A percentile compares a stretch with the other conserved stretches of the same genome.
Evolutionary conservation across 2,329 filamentous ascomycete species (phyloP).

Genomic region (Akanthomyces dipterigenus): DNA sequence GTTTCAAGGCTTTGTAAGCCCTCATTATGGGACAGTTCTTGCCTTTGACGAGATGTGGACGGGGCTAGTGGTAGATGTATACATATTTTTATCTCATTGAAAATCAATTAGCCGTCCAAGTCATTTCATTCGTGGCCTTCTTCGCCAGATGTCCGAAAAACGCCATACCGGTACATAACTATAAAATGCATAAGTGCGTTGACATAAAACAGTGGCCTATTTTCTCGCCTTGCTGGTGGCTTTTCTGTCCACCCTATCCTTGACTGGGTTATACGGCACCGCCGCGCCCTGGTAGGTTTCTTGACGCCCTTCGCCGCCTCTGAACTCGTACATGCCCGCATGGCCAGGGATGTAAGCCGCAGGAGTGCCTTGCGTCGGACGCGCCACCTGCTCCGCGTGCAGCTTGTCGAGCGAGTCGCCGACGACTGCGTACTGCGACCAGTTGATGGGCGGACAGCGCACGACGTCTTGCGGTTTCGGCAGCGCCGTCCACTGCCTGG

Average conservation of each 20-base stretch:
- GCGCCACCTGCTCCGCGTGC: conserved; percentile 68
- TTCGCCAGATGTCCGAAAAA: not conserved
- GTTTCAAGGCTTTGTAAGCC: not conserved
- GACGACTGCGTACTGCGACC: conserved; percentile 88
- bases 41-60: not conserved
- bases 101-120: not conserved
- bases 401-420: conserved; percentile 72
- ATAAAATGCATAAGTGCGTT: not conserved
- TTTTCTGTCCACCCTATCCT: conserved; percentile 38
- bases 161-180: not conserved
- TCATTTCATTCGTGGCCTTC: not conserved
- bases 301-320: conserved; percentile 36
- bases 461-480: conserved; percentile 77
- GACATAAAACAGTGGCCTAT: conserved; percentile 12
- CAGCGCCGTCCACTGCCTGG: conserved; percentile 52
- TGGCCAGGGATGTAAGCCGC: conserved; percentile 29
- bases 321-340: conserved; percentile 46
- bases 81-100: not conserved
- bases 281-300: conserved; percentile 36
- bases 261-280: conserved; percentile 46
- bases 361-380: conserved; percentile 53
- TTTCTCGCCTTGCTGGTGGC: conserved; percentile 24
- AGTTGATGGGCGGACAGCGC: conserved; percentile 84
- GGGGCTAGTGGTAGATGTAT: not conserved
- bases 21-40: not conserved